Evolutionary conservation across 768 basidiomycete genomes (phyloP).

Genomic region (Russula ochroleuca): DNA sequence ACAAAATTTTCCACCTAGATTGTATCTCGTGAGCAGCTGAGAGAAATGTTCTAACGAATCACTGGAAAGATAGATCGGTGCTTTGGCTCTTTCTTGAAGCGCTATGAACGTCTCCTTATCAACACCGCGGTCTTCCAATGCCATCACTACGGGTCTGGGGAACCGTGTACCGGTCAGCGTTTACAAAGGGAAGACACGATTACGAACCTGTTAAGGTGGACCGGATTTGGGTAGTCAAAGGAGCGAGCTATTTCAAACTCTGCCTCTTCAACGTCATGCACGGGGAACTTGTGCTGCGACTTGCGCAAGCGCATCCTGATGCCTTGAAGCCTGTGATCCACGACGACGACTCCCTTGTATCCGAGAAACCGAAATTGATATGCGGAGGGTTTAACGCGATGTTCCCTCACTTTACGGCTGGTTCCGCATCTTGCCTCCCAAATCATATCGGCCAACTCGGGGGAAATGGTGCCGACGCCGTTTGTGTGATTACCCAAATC

Average conservation of each 20-base stretch:
- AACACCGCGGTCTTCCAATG: conserved; percentile 72
- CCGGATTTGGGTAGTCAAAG: conserved; percentile 53
- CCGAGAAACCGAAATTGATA: conserved; percentile 57
- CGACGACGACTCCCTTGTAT: conserved; percentile 73
- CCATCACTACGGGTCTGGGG: conserved; percentile 65
- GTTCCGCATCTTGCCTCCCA: conserved; percentile 51
- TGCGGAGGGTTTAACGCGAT: conserved; percentile 41
- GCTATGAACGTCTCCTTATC: conserved; percentile 50
- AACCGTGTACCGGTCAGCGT: not conserved
- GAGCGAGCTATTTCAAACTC: conserved; percentile 74
- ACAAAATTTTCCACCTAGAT: conserved; percentile 45
- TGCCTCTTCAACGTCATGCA: conserved; percentile 39
- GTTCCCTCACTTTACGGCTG: conserved; percentile 16
- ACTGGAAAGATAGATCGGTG: conserved; percentile 54
- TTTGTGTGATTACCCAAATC: conserved; percentile 51
- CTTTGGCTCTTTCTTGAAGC: conserved; percentile 58
- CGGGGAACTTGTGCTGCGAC: conserved; percentile 74
- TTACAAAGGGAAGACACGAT: not conserved
- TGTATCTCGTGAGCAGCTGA: conserved; percentile 46
- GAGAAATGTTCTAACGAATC: conserved; percentile 50
- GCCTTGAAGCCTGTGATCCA: conserved; percentile 54
- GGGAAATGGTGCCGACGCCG: conserved; percentile 65
- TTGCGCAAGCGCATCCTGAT: conserved; percentile 64
- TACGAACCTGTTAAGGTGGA: conserved; percentile 66
- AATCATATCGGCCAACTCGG: conserved; percentile 51